Evolutionary conservation across 176 grass and related monocot species (phyloP).

Genomic region (Pontederia crassipes): DNA sequence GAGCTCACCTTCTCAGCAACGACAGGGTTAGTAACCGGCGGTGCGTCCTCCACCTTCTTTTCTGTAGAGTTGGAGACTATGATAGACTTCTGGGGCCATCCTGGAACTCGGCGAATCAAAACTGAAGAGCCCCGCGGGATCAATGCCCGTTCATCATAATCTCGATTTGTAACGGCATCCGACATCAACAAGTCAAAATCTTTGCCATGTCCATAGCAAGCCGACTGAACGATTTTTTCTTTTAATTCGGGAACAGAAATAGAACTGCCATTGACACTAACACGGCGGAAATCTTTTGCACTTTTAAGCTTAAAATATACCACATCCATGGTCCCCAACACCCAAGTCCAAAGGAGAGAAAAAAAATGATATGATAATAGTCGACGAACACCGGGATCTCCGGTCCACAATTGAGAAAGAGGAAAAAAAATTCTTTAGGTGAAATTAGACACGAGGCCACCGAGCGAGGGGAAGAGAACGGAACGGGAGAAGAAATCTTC

Average conservation of each 20-base stretch:
- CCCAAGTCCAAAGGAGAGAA: too few species aligned
- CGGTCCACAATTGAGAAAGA: too few species aligned
- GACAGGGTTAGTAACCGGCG: too few species aligned
- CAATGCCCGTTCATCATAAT: conserved; percentile 34
- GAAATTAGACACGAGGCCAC: too few species aligned
- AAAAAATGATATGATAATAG: too few species aligned
- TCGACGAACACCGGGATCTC: too few species aligned
- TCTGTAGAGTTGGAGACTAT: background rate
- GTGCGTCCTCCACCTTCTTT: too few species aligned
- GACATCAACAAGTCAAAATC: conserved; percentile 37
- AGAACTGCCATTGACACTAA: conserved; percentile 26
- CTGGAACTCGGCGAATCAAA: conserved; percentile 29
- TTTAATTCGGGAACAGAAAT: conserved; percentile 46
- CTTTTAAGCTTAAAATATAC: conserved; percentile 71
- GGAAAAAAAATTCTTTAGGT: too few species aligned
- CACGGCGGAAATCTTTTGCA: conserved; percentile 35
- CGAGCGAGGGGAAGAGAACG: too few species aligned
- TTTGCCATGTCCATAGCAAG: conserved; percentile 16
- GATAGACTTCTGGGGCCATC: conserved; percentile 17
- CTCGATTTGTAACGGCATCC: conserved; percentile 44
- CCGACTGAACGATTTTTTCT: conserved; percentile 29
- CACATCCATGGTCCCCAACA: background rate
- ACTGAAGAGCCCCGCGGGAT: conserved; percentile 43
- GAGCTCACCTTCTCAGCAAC: too few species aligned
- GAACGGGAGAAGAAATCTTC: too few species aligned